Base-by-base conservation (phyloP, 805 yeast species). In the Cyberlindnera saturnus region DNA sequence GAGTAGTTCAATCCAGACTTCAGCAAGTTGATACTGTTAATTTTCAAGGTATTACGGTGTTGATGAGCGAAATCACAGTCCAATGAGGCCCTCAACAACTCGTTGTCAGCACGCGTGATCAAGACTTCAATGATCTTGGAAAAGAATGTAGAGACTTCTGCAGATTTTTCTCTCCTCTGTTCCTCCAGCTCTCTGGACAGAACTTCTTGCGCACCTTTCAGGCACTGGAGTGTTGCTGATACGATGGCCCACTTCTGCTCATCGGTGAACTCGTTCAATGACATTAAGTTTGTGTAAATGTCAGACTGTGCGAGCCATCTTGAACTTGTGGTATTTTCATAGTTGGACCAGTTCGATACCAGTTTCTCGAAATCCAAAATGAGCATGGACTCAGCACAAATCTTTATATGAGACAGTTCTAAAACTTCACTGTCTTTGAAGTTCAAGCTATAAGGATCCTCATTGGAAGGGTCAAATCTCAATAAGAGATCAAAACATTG, bases 61-160 rank as follows among this genome's bases (percentile, higher is more conserved):
- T 50, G 48, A 1, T 28, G 26, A 4, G 49, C 36, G 7, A 46
- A 38, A 7, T 48, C 49, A 14, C 48, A 42, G 15, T 43, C 49
- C 7, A 53, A 31, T 7, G 15, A 18, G 8, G 51, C 44, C 32
- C 58, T 43, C 7, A 28, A 7, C 13, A 55, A 33, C 33, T 58
- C 62, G 38, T 54, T 54, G 29, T 58, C 62, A 1, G 60, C 54
- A 23, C 62, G 49, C 28, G 41, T 46, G 8, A 57, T 46, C 33
- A 58, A 38, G 0, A 57, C 46, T 35, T 57, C 53, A 0, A 55
- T 46, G 8, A 55, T 45, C 36, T 56, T 57, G n/a, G 39, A 34
- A 10, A 54, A 51, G 15, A 43, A 43, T 2, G 38, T 20, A 1
- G 62, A 58, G 3, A 57, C 49, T 18, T 42, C 39, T 4, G 53